Evolutionary conservation across 495 filamentous ascomycete species (phyloP), one percentile per base, ranked within the genome.

Genomic region (Darksidea phi): DNA sequence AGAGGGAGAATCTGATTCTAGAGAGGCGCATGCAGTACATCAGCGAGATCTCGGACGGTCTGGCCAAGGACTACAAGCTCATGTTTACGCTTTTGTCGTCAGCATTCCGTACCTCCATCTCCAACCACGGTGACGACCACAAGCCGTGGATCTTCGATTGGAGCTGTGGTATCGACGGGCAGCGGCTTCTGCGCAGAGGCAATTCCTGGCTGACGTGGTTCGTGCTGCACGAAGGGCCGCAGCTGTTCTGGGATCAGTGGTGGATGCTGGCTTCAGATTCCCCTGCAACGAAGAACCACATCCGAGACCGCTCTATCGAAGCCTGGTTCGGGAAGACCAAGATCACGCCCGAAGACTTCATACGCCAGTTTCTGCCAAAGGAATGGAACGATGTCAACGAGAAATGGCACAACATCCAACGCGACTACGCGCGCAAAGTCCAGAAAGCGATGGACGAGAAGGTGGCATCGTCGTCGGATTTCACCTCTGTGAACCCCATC

Each of bases 131-230:
- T 20, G 42, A 51, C 0, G 59, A 54, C n/a, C 57, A 67, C 38
- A 58, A 38, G 24, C 59, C 64, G 17, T 67, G 64, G 64, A 59
- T 67, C 8, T 67, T 63, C 34, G 59, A 63, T 23, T 63, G 53
- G 64, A 50, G 59, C 3, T 56, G 54, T 17, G 64, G 64, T 5
- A 59, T 59, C 6, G 64, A 62, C 43, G 58, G 58, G 17, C 57
- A 61, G 41, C 32, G 64, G 48, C 48, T 67, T 20, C 18, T 67
- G 17, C 48, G 64, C 8, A 48, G 50, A 36, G 59, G 64, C 1
- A 56, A 67, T 23, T 54, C 59, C 0, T 67, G 64, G 64, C 21
- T 67, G 54, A 67, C 64, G 36, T 67, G 64, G 64, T 67, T 57
- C 37, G 41, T 63, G 0, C 51, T 67, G 37, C 52, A 67, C 36